Base-by-base conservation (phyloP, 106 monocot genomes). In the Allium cepa region DNA sequence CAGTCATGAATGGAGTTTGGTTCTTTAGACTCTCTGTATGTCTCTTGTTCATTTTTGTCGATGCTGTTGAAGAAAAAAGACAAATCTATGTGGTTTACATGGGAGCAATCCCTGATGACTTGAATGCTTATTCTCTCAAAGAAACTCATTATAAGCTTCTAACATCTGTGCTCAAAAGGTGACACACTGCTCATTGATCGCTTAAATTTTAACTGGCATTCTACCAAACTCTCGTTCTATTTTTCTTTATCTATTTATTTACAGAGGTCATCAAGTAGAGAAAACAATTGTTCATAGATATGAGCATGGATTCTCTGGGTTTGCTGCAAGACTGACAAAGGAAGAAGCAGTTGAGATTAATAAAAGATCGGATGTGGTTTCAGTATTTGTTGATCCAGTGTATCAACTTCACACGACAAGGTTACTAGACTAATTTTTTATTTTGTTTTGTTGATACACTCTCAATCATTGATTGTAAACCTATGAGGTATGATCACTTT, bases 401-500 rank as follows among this genome's bases (percentile, higher is more conserved):
- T 84, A 77, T 49, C 70, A 84, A 46, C 77, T 81, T 6, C 93
- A 94, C 62, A 90, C 94, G 0, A 94, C 94, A 0, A 63, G 84
- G 53, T 55, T 55, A 15, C 15, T 55, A 55, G 53, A 15, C 7
- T 55, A 6, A 55, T 12, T 55, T 12, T 55, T 55, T 12, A 55
- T 55, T 12, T 4, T 11, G 15, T 55, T 55, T 55, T 55, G 53
- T 55, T 11, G 53, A 11, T 8, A 3, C 36, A 36, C 36, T 36
- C 36, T 4, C 36, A 36, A 36, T 36, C 0, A 36, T 36, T 36
- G 5, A 5, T 36, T 4, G 1, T 22, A 22, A 22, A 22, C 22
- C 0, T 22, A 36, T 36, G 36, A 36, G 36, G 36, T 36, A 36
- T 36, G 36, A 36, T 2, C 36, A 36, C 36, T 36, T 0, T 36